Base-by-base conservation (phyloP, 2,329 filamentous ascomycete genomes). In the Aspergillus ochraceus region DNA sequence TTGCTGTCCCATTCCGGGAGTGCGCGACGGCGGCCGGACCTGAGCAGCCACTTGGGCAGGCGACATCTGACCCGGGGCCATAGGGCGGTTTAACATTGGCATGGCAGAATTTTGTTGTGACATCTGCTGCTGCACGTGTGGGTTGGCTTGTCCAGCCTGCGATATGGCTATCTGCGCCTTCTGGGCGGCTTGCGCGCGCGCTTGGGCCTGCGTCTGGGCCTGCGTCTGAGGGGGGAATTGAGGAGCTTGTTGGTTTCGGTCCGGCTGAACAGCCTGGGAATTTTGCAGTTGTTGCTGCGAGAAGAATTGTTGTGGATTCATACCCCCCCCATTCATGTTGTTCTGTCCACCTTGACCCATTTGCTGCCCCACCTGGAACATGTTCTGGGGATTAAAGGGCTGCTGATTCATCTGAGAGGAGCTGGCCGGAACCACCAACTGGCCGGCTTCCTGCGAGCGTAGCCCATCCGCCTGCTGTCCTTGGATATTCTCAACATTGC, bases 371-470 rank as follows among this genome's bases (percentile, higher is more conserved):
- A 73, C 66, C 54, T 71, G 69, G 45, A 78, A 72, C 70, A 79
- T 74, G 62, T 79, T 77, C 59, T 77, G 75, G 54, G 77, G 75
- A 6, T 73, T 66, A 60, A 78, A 77, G n/a, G 73, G 73, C 20
- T 71, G 69, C 50, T 77, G 75, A 49, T 75, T 73, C 64, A 80
- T 82, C 61, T 80, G 79, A 55, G 83, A 83, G 66, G 83, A 85
- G 71, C 84, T 88, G 6, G 85, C 86, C 10, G 86, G 86, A 3
- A 88, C 86, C n/a, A 88, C 86, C 47, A 84, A 76, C 62, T 86
- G 84, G 9, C 86, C 86, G 52, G 83, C 83, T 71, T 87, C 83
- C 66, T 86, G 84, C 17, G 82, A 82, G 55, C 85, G 83, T 64
- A 87, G 72, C n/a, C 84, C 85, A 63, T 86, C 85, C 46, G 82